Base-by-base conservation (phyloP, 116 monocot genomes). In the Cymodocea nodosa region DNA sequence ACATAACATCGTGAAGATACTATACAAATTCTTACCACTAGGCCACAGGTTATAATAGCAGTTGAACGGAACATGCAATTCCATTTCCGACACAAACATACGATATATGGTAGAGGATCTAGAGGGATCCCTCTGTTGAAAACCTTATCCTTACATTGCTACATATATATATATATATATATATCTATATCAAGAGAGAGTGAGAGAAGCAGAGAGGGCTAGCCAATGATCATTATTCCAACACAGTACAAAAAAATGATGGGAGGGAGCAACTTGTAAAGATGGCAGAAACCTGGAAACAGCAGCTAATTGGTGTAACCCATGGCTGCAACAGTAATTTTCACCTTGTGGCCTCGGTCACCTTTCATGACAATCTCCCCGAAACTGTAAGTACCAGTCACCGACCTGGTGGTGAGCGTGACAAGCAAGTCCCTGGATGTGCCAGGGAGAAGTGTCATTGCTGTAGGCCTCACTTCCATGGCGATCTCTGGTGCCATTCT, bases 361-460 rank as follows among this genome's bases (percentile, higher is more conserved):
- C 95, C 90, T 76, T 90, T 90, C 87, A 95, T 70, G 54, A 90
- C 65, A 39, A 95, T 73, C 82, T 90, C 95, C 6, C 95, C 95
- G 37, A 90, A 95, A 71, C 90, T 79, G 68, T 95, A 95, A 4
- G 64, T 69, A 16, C 87, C 90, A 0, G 81, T 85, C 11, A 87
- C 70, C 4, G 87, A 95, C 62, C 90, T 80, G 16, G 71, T 77
- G 0, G 90, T 95, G 10, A 95, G 73, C 63, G 81, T 87, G 12
- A 87, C 68, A 4, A 71, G 64, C 40, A 95, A 40, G 66, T 77
- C 79, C 22, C 84, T 79, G 10, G 87, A 78, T 40, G 77, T 73
- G 23, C 85, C 95, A 0, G 90, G 60, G 22, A 72, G 74, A 59
- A 95, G 55, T 0, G 90, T 95, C 79, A 95, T 68, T 12, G 95